Evolutionary conservation across 129 eudicot genomes (phyloP), one percentile per base, ranked within the genome.

Genomic region (Tagetes patula): DNA sequence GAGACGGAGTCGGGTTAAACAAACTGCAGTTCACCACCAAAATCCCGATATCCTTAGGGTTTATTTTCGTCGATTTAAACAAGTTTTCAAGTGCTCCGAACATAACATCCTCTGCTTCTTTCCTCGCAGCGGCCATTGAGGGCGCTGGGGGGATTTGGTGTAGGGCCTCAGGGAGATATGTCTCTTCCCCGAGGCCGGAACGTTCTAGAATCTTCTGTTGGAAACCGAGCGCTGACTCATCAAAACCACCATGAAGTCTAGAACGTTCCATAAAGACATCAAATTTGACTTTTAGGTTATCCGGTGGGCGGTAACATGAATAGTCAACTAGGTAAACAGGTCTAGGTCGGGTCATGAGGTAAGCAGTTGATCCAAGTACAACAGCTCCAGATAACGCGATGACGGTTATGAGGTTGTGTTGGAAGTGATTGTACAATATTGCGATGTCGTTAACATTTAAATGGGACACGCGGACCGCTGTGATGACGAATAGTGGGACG

Each of bases 121-220:
- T 81, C 33, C 89, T 75, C 0, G 89, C 92, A 0, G 85, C 80
- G 4, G 75, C 80, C 94, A 88, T 82, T 9, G 87, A 77, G 3
- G 93, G 93, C 8, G 20, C 39, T 1, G 89, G 93, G 5, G 93
- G 93, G 37, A 87, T 34, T 0, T n/a, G 6, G 38, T 84, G 93
- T 30, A 87, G 31, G 2, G 87, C 82, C 48, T 72, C 82, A 9
- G 95, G 95, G 41, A 88, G 76, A 43, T 72, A 82, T 0, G 95
- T 88, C 7, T 83, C 85, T 37, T 88, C 95, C 2, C 95, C 95
- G 1, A 88, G 81, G 1, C 95, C 95, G 0, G 95, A 88, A 5
- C 95, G 72, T 76, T 88, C 91, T 3, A 88, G 77, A 7, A 88
- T 85, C 71, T 85, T 88, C n/a, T 84, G 66, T 45, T 88, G 95